These are phyloP conservation scores for Exophiala xenobiotica DNA, from an alignment of 2,329 filamentous ascomycete genomes.

Conservation along the genomic window DNA sequence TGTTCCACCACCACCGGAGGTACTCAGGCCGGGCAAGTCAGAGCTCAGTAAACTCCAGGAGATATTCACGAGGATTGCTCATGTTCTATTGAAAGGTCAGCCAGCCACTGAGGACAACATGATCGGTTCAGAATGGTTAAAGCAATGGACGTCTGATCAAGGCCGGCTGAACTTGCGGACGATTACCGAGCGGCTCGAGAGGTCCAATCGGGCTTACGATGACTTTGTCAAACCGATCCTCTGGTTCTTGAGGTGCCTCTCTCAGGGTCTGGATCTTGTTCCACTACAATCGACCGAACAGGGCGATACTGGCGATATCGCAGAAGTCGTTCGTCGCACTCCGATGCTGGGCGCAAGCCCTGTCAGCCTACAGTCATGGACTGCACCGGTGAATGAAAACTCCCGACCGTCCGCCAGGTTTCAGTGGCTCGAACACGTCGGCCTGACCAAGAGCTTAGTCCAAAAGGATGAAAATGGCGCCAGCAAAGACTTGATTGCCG, in stretches of 20 bases:
- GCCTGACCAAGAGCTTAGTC: conserved; percentile 4
- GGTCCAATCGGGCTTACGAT: conserved; percentile 74
- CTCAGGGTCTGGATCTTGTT: conserved; percentile 55
- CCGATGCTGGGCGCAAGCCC: conserved; percentile 40
- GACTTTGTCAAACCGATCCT: conserved; percentile 78
- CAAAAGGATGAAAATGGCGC: background rate
- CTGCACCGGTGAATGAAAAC: background rate
- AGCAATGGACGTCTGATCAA: conserved; percentile 11
- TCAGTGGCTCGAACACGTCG: conserved; percentile 20
- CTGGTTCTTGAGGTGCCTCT: conserved; percentile 75
- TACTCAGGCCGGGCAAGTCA: conserved; percentile 70
- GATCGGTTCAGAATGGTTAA: conserved; percentile 6
- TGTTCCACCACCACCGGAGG: conserved; percentile 63
- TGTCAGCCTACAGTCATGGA: conserved; percentile 10
- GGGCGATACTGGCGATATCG: conserved; percentile 29
- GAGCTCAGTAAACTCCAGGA: conserved; percentile 72
- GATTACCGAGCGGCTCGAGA: conserved; percentile 67
- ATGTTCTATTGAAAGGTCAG: conserved; percentile 1
- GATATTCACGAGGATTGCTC: conserved; percentile 64
- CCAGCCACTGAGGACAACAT: background rate
- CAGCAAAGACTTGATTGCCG: conserved; percentile 9
- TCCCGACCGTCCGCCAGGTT: conserved; percentile 1
- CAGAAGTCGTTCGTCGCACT: conserved; percentile 37
- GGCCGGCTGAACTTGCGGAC: conserved; percentile 60
- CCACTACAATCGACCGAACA: conserved; percentile 19